Evolutionary conservation across 768 basidiomycete genomes (phyloP).

Genomic region (Suillus placidus): DNA sequence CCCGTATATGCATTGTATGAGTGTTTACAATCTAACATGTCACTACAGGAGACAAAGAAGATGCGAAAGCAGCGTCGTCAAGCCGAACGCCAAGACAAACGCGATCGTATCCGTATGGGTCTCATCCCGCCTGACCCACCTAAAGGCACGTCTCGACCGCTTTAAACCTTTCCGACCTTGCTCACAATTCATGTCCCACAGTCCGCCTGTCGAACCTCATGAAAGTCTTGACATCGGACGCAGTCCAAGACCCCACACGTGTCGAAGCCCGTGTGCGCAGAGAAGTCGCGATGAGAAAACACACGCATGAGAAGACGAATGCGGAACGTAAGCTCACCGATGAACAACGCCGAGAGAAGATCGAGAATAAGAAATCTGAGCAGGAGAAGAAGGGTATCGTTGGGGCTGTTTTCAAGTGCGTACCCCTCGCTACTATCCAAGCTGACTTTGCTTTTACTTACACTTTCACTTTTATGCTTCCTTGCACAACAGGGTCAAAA

Average conservation of each 20-base stretch:
- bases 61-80: conserved; percentile 88
- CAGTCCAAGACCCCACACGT: conserved; percentile 95
- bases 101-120: conserved; percentile 95
- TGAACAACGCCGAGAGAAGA: conserved; percentile 86
- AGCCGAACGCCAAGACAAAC: conserved; percentile 90
- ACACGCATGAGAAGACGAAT: conserved; percentile 93
- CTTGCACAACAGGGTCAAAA: conserved; percentile 63
- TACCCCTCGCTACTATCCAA: neutral
- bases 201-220: conserved; percentile 95
- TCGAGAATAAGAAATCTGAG: conserved; percentile 81
- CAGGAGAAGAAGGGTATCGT: conserved; percentile 85
- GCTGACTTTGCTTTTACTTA: neutral
- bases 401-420: conserved; percentile 91
- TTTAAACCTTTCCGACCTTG: too few species aligned
- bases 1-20: too few species aligned
- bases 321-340: conserved; percentile 88
- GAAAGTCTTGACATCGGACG: conserved; percentile 96
- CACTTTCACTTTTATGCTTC: neutral
- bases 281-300: conserved; percentile 89
- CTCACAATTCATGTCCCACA: conserved; percentile 29
- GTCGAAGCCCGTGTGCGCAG: conserved; percentile 94
- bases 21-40: conserved; percentile 24
- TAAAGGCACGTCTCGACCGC: conserved; percentile 64
- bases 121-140: conserved; percentile 93
- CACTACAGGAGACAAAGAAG: conserved; percentile 86